phyloP scores from a whole-genome alignment of 2,329 filamentous ascomycete genomes.

The Colletotrichum sp. region DNA sequence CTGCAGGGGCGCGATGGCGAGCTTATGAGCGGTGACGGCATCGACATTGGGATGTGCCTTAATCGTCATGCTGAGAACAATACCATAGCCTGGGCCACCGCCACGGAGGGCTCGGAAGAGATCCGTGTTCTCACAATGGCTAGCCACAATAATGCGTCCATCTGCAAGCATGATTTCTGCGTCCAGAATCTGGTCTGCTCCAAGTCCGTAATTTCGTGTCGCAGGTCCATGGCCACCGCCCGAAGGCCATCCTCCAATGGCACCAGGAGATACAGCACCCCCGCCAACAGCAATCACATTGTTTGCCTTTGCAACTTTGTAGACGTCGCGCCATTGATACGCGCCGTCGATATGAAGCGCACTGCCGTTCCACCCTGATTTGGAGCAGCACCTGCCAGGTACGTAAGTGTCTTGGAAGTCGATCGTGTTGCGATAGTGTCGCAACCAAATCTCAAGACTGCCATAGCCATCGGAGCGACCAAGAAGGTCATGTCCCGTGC shows the following conservation, averaged over 20 bases:
- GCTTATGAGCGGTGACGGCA: constrained; percentile 26
- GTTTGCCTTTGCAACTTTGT: constrained; percentile 30
- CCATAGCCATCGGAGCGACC: constrained; percentile 37
- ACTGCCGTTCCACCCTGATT: constrained; percentile 31
- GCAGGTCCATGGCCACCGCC: constrained; percentile 47
- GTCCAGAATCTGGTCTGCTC: constrained; percentile 48
- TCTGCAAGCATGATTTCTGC: constrained; percentile 42
- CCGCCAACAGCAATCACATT: constrained; percentile 40
- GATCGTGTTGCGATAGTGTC: constrained; percentile 35
- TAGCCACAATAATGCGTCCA: constrained; percentile 38
- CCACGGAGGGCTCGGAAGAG: constrained; percentile 45
- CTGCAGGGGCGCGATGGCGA: constrained; percentile 25
- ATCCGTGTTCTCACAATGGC: constrained; percentile 35
- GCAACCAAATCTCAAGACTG: constrained; percentile 35
- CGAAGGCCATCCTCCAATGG: constrained; percentile 41
- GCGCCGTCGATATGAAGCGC: constrained; percentile 39
- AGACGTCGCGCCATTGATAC: constrained; percentile 37
- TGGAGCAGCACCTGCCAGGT: neutral
- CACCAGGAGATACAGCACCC: constrained; percentile 28
- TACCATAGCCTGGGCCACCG: constrained; percentile 49
- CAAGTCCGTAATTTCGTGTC: constrained; percentile 44
- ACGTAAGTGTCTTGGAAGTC: constrained; percentile 22
- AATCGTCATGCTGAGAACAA: constrained; percentile 60
- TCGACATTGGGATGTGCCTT: constrained; percentile 50
- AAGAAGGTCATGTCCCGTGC: constrained; percentile 48